phyloP scores from a whole-genome alignment of 805 yeast species.

The Candida coquimbonensis region DNA sequence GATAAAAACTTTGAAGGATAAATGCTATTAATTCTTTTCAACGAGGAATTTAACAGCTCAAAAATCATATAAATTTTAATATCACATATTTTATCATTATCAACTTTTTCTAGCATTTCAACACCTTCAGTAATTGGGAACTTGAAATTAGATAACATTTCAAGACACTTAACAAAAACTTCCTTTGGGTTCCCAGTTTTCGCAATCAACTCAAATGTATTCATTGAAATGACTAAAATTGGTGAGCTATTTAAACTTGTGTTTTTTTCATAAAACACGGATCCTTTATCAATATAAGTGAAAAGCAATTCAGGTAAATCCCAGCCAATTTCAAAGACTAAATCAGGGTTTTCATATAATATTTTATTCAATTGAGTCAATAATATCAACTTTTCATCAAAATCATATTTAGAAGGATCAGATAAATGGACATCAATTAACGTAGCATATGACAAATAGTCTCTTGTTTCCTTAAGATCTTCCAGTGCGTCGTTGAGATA shows the following conservation, averaged over 20 bases:
- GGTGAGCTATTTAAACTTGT: constrained; percentile 23
- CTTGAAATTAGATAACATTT: constrained; percentile 40
- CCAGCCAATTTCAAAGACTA: constrained; percentile 78
- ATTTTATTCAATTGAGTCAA: constrained; percentile 39
- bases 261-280: constrained; percentile 27
- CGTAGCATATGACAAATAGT: constrained; percentile 67
- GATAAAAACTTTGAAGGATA: constrained; percentile 77
- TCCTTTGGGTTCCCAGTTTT: constrained; percentile 75
- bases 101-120: background rate
- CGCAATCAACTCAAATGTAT: constrained; percentile 58
- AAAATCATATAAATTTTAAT: constrained; percentile 58
- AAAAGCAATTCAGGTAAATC: constrained; percentile 72
- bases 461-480: constrained; percentile 36
- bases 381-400: constrained; percentile 44
- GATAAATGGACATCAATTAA: constrained; percentile 54
- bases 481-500: constrained; percentile 1
- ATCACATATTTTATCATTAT: constrained; percentile 16
- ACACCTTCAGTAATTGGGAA: constrained; percentile 5
- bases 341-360: constrained; percentile 37
- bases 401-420: constrained; percentile 38
- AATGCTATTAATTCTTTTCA: constrained; percentile 56
- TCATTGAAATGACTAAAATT: constrained; percentile 23
- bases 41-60: constrained; percentile 54
- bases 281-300: constrained; percentile 37
- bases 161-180: constrained; percentile 63